Percentiles rank a stretch among this genome's conserved stretches.
These are phyloP conservation scores for Epichloe sp. DNA, from an alignment of 2,329 filamentous ascomycete species.

Conservation along the genomic window DNA sequence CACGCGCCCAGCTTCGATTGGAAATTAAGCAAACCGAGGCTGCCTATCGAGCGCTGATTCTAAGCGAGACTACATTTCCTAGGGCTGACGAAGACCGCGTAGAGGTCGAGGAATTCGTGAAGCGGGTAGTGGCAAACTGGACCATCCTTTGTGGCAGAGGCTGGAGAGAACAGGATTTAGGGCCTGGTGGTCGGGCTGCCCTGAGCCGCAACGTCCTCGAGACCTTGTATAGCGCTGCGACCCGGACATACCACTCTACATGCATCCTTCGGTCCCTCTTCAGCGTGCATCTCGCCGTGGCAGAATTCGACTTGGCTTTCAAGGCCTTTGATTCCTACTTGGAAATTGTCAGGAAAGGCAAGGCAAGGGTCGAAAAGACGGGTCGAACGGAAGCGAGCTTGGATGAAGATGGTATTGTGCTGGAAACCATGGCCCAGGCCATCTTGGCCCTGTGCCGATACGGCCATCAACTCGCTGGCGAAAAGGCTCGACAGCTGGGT, in stretches of 20 bases:
- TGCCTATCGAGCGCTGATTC: slow-evolving; percentile 65
- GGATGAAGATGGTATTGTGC: slow-evolving; percentile 63
- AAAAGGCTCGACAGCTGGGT: slow-evolving; percentile 64
- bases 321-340: slow-evolving; percentile 87
- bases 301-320: slow-evolving; percentile 84
- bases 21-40: slow-evolving; percentile 72
- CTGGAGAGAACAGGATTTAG: slow-evolving; percentile 72
- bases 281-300: slow-evolving; percentile 70
- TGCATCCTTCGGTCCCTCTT: slow-evolving; percentile 78
- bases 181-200: slow-evolving; percentile 63
- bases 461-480: slow-evolving; percentile 58
- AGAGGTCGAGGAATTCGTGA: slow-evolving; percentile 72
- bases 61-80: slow-evolving; percentile 72
- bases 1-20: slow-evolving; percentile 50
- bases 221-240: slow-evolving; percentile 78
- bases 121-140: slow-evolving; percentile 77
- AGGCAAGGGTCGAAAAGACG: slow-evolving; percentile 69
- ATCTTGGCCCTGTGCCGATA: slow-evolving; percentile 74
- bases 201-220: slow-evolving; percentile 69
- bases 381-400: slow-evolving; percentile 57
- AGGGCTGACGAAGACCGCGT: slow-evolving; percentile 65
- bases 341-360: slow-evolving; percentile 74
- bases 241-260: slow-evolving; percentile 92
- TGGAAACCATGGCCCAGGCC: slow-evolving; percentile 69
- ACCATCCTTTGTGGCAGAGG: slow-evolving; percentile 61